Evolutionary conservation across 2,329 filamentous ascomycete genomes (phyloP).

Genomic region (Colletotrichum chrysophilum): DNA sequence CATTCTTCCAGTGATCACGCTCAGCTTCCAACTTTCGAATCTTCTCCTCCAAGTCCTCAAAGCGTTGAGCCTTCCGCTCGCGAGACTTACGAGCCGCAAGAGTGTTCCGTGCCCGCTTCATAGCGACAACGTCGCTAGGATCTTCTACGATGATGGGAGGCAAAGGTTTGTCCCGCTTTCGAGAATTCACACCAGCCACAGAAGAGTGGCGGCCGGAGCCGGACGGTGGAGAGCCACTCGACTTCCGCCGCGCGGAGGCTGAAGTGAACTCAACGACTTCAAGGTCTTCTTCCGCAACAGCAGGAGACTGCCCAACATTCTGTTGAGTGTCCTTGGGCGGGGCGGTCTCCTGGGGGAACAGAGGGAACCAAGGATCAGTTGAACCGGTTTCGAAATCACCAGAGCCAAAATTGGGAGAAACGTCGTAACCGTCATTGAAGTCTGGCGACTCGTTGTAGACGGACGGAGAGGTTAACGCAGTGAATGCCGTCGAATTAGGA

Average conservation of each 20-base stretch:
- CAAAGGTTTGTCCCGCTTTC: constrained; percentile 81
- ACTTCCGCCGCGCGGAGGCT: constrained; percentile 52
- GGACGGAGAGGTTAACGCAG: constrained; percentile 86
- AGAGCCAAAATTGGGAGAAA: constrained; percentile 49
- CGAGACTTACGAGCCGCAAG: constrained; percentile 94
- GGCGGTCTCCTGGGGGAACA: constrained; percentile 63
- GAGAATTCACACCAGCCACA: constrained; percentile 72
- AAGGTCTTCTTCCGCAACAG: constrained; percentile 51
- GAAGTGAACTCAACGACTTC: constrained; percentile 45
- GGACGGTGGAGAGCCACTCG: constrained; percentile 46
- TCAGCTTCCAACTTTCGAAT: constrained; percentile 74
- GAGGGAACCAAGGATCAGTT: constrained; percentile 70
- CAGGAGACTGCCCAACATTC: constrained; percentile 42
- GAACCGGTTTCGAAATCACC: constrained; percentile 54
- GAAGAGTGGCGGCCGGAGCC: constrained; percentile 65
- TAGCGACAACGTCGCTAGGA: constrained; percentile 73
- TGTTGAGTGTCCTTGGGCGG: constrained; percentile 20
- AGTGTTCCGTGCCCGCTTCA: constrained; percentile 92
- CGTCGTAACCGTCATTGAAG: constrained; percentile 72
- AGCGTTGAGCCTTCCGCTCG: constrained; percentile 79
- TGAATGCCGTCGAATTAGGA: constrained; percentile 82
- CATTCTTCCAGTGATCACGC: constrained; percentile 69
- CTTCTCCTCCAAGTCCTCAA: constrained; percentile 75
- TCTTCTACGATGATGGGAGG: constrained; percentile 81
- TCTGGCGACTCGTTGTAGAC: constrained; percentile 78